A percentile compares a stretch with the other conserved stretches of the same genome.
Conservation (phyloP, 2,329 filamentous ascomycete genomes). For the Cercospora sp. region DNA sequence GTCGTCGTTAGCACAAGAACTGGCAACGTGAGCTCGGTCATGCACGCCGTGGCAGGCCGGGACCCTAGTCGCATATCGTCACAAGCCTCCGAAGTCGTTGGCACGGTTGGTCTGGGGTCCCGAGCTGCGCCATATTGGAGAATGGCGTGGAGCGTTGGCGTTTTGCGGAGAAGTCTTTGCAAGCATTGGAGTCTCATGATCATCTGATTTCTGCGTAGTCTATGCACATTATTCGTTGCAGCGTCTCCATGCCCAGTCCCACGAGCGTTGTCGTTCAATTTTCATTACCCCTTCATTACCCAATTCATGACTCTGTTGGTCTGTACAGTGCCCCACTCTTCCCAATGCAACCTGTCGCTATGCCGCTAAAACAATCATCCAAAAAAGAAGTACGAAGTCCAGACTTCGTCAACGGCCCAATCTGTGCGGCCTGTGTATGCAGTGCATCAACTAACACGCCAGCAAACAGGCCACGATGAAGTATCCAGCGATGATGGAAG, state of each 20-base stretch:
- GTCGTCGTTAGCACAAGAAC: not conserved
- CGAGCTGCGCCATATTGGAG: slow-evolving; percentile 14
- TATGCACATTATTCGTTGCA: slow-evolving; percentile 13
- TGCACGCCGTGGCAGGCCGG: not conserved
- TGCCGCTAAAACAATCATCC: slow-evolving; percentile 18
- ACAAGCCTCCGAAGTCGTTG: not conserved
- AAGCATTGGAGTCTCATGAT: slow-evolving; percentile 16
- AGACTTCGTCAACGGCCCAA: not conserved
- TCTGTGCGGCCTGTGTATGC: not conserved
- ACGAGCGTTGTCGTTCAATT: slow-evolving; percentile 4
- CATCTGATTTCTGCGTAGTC: slow-evolving; percentile 7
- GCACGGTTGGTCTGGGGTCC: not conserved
- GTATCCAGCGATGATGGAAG: not conserved
- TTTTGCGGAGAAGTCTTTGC: slow-evolving; percentile 13
- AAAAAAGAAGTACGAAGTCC: not conserved
- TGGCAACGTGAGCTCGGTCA: not conserved
- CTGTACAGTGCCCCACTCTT: slow-evolving; percentile 19
- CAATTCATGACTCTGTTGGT: slow-evolving; percentile 11
- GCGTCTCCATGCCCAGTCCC: slow-evolving; percentile 2
- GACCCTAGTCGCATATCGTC: slow-evolving; percentile 1
- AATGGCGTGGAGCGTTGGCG: slow-evolving; percentile 4
- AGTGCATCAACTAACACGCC: not conserved
- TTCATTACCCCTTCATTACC: slow-evolving; percentile 13
- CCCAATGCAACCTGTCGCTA: slow-evolving; percentile 17
- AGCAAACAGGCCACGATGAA: not conserved